These are phyloP conservation scores for Plantago lanceolata DNA, from an alignment of 305 asterid genomes.

Conservation along the genomic window DNA sequence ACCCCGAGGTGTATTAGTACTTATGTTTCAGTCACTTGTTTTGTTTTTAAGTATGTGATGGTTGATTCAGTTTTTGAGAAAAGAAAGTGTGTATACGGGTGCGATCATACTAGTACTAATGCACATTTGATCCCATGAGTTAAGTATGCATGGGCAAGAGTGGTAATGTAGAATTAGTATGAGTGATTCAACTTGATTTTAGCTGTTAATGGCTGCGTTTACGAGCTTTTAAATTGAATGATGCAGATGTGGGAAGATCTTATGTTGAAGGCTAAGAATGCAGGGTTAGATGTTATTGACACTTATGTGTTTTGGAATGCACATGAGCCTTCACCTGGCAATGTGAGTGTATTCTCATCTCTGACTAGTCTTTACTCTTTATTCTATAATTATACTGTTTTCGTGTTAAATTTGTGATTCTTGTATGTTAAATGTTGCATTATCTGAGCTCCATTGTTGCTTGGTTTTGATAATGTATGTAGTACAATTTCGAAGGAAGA, in stretches of 20 bases:
- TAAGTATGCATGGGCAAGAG: neutral
- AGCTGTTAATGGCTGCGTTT: neutral
- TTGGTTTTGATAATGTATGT: constrained; percentile 18
- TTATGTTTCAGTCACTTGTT: neutral
- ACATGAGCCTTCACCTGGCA: constrained; percentile 66
- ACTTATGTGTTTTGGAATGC: constrained; percentile 64
- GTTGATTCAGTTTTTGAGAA: neutral
- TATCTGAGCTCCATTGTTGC: neutral
- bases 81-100: neutral
- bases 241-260: constrained; percentile 78
- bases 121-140: neutral
- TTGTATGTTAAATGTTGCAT: neutral
- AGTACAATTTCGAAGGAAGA: constrained; percentile 63
- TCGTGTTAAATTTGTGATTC: neutral
- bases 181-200: neutral
- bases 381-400: neutral
- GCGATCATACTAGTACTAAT: too few species aligned
- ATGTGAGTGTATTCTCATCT: constrained; percentile 38
- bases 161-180: neutral
- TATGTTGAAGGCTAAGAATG: constrained; percentile 55
- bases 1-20: too few species aligned
- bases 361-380: neutral
- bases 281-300: constrained; percentile 60
- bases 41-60: neutral
- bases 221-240: neutral